Evolutionary conservation across 2,329 filamentous ascomycete genomes (phyloP).

Genomic region (Cordyceps pruinosa): DNA sequence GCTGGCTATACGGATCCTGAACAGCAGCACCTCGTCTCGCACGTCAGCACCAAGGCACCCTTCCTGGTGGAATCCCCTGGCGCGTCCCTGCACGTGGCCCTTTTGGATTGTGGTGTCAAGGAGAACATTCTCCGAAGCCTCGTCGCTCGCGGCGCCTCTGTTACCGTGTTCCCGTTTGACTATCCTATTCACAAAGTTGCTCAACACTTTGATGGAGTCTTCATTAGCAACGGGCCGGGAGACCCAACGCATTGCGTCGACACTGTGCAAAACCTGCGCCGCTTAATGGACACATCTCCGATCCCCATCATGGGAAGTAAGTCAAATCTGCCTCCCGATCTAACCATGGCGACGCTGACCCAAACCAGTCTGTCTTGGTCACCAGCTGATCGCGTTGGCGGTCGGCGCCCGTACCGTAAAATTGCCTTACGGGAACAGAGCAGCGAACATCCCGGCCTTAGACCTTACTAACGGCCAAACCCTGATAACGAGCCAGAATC

Average conservation of each 20-base stretch:
- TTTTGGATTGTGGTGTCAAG: constrained; percentile 98
- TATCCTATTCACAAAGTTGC: constrained; percentile 98
- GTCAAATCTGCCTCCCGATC: no score
- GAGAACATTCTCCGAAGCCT: constrained; percentile 98
- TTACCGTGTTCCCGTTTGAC: constrained; percentile 92
- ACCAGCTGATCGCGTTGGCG: constrained; percentile 89
- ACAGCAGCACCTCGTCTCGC: constrained; percentile 92
- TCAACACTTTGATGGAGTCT: constrained; percentile 95
- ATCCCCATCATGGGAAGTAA: constrained; percentile 95
- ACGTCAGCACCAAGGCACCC: constrained; percentile 95
- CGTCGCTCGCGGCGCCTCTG: constrained; percentile 82
- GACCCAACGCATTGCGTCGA: constrained; percentile 95
- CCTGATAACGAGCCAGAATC: constrained; percentile 98
- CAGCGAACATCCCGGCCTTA: constrained; percentile 94
- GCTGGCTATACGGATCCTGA: constrained; percentile 92
- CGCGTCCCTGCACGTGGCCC: constrained; percentile 81
- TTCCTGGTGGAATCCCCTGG: constrained; percentile 86
- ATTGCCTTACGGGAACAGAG: constrained; percentile 98
- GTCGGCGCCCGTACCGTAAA: constrained; percentile 87
- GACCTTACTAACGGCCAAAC: constrained; percentile 94
- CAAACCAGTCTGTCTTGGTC: constrained; percentile 94
- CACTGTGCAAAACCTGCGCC: constrained; percentile 85
- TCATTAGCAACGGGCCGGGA: constrained; percentile 97
- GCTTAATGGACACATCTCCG: constrained; percentile 84
- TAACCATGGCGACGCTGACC: no score